These are phyloP conservation scores for Phialemonium atrogriseum DNA, from an alignment of 2,329 filamentous ascomycete species.

Conservation along the genomic window DNA sequence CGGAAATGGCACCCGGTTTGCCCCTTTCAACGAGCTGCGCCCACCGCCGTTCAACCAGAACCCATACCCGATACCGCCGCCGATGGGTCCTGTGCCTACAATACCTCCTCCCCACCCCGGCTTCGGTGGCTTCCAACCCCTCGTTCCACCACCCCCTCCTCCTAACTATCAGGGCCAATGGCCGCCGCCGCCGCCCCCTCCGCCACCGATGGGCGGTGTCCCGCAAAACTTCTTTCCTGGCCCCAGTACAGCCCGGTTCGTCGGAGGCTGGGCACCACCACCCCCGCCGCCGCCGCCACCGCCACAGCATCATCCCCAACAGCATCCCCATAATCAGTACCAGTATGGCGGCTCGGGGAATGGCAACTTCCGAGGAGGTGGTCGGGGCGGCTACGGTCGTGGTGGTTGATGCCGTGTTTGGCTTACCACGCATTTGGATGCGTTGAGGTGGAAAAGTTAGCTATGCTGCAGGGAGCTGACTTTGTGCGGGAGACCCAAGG, in stretches of 20 bases:
- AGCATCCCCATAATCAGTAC: no score
- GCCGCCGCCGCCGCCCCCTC: constrained; percentile 29
- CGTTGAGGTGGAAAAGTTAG: no score
- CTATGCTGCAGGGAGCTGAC: no score
- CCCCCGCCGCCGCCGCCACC: constrained; percentile 9
- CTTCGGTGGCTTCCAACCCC: constrained; percentile 17
- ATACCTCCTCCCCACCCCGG: constrained; percentile 11
- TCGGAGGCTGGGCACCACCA: constrained; percentile 11
- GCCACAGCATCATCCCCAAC: constrained; percentile 8
- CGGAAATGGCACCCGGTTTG: no score
- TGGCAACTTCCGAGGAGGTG: no score
- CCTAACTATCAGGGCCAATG: constrained; percentile 31
- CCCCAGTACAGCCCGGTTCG: constrained; percentile 10
- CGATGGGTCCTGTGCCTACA: background rate
- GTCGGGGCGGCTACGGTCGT: no score
- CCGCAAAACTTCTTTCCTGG: constrained; percentile 8
- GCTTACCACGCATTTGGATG: no score
- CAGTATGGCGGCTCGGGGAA: no score
- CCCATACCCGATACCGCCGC: no score
- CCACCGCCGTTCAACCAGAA: constrained; percentile 8
- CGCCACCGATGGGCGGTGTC: constrained; percentile 14
- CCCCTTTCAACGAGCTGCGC: no score
- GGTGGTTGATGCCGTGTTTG: no score
- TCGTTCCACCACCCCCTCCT: constrained; percentile 26
- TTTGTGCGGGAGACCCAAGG: no score